A percentile compares a stretch with the other conserved stretches of the same genome.
Evolutionary conservation across 2,329 filamentous ascomycete species (phyloP).

Genomic region (Penicillium sp.): DNA sequence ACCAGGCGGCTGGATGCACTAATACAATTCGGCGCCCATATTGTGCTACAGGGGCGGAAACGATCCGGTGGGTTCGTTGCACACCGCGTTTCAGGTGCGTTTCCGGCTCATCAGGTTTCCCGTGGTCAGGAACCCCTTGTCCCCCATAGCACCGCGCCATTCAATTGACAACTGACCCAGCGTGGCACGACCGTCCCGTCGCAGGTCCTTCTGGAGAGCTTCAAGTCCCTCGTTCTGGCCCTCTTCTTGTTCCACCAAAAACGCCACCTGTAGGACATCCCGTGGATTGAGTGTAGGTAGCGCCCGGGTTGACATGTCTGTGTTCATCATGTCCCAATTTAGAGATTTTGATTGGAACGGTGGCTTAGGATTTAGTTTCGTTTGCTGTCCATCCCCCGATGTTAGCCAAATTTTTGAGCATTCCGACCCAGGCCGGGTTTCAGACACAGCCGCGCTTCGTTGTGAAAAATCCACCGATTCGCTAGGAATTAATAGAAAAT

Average conservation of each 20-base stretch:
- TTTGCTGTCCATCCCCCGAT: constrained; percentile 30
- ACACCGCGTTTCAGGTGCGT: constrained; percentile 24
- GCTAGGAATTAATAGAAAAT: constrained; percentile 6
- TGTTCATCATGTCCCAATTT: constrained; percentile 45
- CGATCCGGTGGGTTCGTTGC: not conserved
- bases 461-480: not conserved
- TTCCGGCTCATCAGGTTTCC: constrained; percentile 58
- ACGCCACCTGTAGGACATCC: constrained; percentile 58
- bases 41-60: constrained; percentile 7
- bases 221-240: constrained; percentile 43
- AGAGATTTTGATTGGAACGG: constrained; percentile 48
- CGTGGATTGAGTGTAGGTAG: constrained; percentile 49
- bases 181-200: constrained; percentile 46
- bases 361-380: constrained; percentile 43
- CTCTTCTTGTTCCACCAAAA: constrained; percentile 50
- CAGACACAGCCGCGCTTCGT: not conserved
- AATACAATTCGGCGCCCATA: constrained; percentile 4
- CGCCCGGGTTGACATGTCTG: constrained; percentile 25
- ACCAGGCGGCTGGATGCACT: constrained; percentile 13
- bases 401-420: constrained; percentile 4
- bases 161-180: constrained; percentile 77
- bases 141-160: constrained; percentile 85
- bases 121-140: constrained; percentile 75
- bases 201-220: constrained; percentile 43
- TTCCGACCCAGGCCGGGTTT: not conserved